Base-by-base conservation (phyloP, 1,139 yeast species). In the Scheffersomyces segobiensis region DNA sequence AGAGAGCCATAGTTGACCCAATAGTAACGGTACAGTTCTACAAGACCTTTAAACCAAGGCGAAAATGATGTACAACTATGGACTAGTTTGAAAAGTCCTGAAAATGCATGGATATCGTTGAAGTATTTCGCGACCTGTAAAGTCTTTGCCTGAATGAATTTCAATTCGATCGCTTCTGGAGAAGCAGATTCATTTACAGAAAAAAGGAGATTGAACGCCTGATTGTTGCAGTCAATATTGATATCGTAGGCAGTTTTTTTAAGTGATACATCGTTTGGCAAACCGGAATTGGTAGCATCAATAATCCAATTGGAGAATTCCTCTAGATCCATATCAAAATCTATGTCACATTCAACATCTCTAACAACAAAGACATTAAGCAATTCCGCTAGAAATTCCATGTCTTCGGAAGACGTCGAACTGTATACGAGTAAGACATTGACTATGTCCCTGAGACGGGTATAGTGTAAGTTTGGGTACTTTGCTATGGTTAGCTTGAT, bases 1-100 rank as follows among this genome's bases (percentile, higher is more conserved):
- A 66, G 57, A 0, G 59, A 54, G 1, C 71, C 78, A 59, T 66
- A 72, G 53, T 69, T 68, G 32, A 62, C 67, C 73, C 76, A 72
- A 59, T 71, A 79, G 61, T 73, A 75, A 49, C 62, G 58, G 60
- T 63, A 79, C 0, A 81, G 81, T 42, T 58, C 53, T 10, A 77
- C 61, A 3, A 72, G 51, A 0, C 78, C 78, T 5, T 61, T 51
- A 51, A 62, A 65, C 82, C 83, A 79, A 3, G 57, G 42, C 1
- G 61, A 49, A 60, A 74, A 75, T 14, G 69, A 69, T 2, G 56
- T 61, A 53, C 64, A 63, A 0, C 61, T 62, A 5, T 60, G 55
- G 49, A 68, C 55, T 18, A 63, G 46, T 1, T 61, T 58, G 52
- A 68, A 73, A 5, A 71, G 61, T 5, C 67, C 65, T 0, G 58